Evolutionary conservation across 306 rosid species (phyloP).

Genomic region (Prunus mongolica): DNA sequence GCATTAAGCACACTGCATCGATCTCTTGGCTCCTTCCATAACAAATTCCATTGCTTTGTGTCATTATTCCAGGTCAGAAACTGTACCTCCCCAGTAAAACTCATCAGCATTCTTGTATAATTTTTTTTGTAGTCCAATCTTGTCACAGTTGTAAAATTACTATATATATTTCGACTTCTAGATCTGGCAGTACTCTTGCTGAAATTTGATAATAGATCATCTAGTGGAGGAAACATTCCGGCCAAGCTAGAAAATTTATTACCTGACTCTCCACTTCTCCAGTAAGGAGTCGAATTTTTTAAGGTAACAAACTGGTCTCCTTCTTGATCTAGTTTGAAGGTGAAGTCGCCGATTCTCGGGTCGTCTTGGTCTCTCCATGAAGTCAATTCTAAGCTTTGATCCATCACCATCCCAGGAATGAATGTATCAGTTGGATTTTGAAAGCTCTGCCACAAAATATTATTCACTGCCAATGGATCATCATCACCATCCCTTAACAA

Average conservation of each 20-base stretch:
- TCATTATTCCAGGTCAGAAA: not conserved
- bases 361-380: conserved; percentile 26
- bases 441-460: conserved; percentile 46
- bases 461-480: not conserved
- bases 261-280: conserved; percentile 9
- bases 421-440: conserved; percentile 45
- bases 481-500: not conserved
- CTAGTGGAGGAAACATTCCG: not conserved
- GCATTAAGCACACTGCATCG: not conserved
- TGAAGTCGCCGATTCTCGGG: conserved; percentile 13
- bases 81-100: conserved; percentile 6
- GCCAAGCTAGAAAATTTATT: no score
- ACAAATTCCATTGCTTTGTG: not conserved
- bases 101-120: conserved; percentile 25
- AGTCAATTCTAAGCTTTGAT: conserved; percentile 7
- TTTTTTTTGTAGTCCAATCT: no score
- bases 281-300: not conserved
- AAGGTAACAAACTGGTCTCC: not conserved
- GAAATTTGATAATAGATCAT: not conserved
- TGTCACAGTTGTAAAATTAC: no score
- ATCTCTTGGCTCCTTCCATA: conserved; percentile 22
- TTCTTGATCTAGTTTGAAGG: conserved; percentile 7
- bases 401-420: conserved; percentile 45
- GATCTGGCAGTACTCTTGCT: not conserved
- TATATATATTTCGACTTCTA: no score